phyloP scores from a whole-genome alignment of 345 rosid genomes.

The Murraya koenigii region DNA sequence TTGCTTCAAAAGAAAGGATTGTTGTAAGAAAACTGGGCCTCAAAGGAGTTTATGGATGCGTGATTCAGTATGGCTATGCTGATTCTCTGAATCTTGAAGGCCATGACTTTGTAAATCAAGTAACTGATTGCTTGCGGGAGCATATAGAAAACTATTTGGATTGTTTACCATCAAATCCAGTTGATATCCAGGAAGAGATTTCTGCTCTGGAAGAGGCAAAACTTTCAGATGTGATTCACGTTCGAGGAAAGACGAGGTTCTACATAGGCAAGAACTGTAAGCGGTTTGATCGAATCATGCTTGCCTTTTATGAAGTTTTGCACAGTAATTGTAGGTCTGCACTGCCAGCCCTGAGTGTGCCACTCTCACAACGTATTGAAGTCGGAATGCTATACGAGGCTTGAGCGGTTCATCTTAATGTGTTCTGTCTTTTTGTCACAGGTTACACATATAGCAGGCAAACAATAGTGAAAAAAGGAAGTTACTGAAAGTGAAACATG shows the following conservation, averaged over 20 bases:
- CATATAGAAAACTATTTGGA: constrained; percentile 25
- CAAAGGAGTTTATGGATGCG: constrained; percentile 51
- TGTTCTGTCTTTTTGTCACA: not conserved
- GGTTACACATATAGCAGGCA: not conserved
- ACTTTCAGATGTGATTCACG: constrained; percentile 45
- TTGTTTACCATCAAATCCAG: constrained; percentile 4
- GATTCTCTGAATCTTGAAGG: constrained; percentile 57
- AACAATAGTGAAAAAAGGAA: not conserved
- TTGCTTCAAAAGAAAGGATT: constrained; percentile 48
- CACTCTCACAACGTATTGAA: constrained; percentile 46
- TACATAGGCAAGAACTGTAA: constrained; percentile 38
- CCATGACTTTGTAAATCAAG: constrained; percentile 44
- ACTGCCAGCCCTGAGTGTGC: constrained; percentile 56
- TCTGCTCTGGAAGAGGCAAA: constrained; percentile 39
- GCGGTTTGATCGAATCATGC: constrained; percentile 52
- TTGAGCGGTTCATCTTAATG: constrained; percentile 17
- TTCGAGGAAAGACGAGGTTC: constrained; percentile 68
- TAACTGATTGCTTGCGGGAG: constrained; percentile 36
- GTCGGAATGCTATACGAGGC: constrained; percentile 71
- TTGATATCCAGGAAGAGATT: constrained; percentile 34
- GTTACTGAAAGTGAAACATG: not conserved
- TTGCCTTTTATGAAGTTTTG: constrained; percentile 58
- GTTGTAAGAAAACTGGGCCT: constrained; percentile 38
- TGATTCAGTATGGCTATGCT: constrained; percentile 65
- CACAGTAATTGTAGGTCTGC: constrained; percentile 63